Conservation (phyloP, 1,139 yeast species). For the Geotrichum histeridarum region DNA sequence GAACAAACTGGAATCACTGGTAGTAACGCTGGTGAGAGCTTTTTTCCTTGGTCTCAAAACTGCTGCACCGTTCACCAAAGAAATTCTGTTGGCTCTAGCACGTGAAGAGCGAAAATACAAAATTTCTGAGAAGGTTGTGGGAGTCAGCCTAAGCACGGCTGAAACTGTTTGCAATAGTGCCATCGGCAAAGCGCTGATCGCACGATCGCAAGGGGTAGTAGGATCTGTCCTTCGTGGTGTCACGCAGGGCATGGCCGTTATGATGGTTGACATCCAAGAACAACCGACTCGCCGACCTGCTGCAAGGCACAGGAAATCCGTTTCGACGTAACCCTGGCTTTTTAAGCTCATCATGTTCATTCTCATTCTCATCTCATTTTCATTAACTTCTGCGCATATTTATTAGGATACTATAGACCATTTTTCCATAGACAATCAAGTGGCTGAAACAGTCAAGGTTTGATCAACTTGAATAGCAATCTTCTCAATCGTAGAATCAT, state of each 20-base stretch:
- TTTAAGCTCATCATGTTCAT: neutral
- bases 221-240: constrained; percentile 15
- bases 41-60: constrained; percentile 17
- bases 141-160: constrained; percentile 4
- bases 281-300: neutral
- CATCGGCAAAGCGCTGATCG: constrained; percentile 2
- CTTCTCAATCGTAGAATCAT: neutral
- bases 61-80: constrained; percentile 16
- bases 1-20: constrained; percentile 12
- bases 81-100: constrained; percentile 5
- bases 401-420: neutral
- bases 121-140: constrained; percentile 8
- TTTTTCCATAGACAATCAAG: neutral
- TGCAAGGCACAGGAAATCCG: neutral
- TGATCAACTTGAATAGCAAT: neutral
- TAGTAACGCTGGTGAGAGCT: constrained; percentile 13
- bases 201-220: constrained; percentile 5
- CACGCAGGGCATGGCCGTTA: constrained; percentile 14
- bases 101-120: constrained; percentile 16
- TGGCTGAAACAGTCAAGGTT: constrained; percentile 1
- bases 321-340: neutral
- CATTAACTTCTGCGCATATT: neutral
- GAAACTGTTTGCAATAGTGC: constrained; percentile 7
- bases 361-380: neutral
- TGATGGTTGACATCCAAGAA: constrained; percentile 11